Evolutionary conservation across 2,329 filamentous ascomycete species (phyloP), one percentile per base, ranked within the genome.

Genomic region (Cladophialophora yegresii): DNA sequence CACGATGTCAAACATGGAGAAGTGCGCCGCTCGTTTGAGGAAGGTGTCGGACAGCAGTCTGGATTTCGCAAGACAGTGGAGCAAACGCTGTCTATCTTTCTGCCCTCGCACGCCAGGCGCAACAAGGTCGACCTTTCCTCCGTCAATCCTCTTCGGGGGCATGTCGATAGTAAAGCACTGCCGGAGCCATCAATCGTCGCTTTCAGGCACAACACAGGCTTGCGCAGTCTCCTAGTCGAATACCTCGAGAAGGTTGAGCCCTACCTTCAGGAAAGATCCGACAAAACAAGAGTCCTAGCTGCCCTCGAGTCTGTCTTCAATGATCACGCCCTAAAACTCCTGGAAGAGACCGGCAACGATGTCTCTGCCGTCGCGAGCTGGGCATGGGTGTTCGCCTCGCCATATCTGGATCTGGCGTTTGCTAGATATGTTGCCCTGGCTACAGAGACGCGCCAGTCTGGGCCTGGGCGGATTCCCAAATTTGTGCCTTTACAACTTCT

Each of bases 401-500:
- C 71, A 4, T 73, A 71, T 22, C 47, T 75, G 3, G 73, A 77
- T 43, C 70, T 73, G 47, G 76, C 79, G n/a, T 72, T 74, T 28
- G 67, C 73, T 45, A 75, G 79, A 30, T 69, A 81, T 22, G 69
- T 75, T 54, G 55, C 69, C 4, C 62, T 77, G 23, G 73, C 76
- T 60, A 63, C 70, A 20, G 68, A 74, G 12, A 36, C 45, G 20
- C 61, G 67, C 32, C 66, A 61, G 22, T 43, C 62, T 28, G 33
- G 50, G 16, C 32, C 12, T 50, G 59, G 61, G 47, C 70, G 61
- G 43, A 67, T 80, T 7, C 82, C 83, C 1, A 62, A 78, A 6
- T 84, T 84, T 64, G 73, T 85, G 13, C 72, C 80, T 20, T 71
- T 80, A 28, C 77, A 81, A 67, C 71, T 84, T 16, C 74, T 85